Percentiles rank a stretch among this genome's conserved stretches.
Evolutionary conservation across 225 moss, liverwort and hornwort species (phyloP).

Genomic region (Polytrichum formosum): DNA sequence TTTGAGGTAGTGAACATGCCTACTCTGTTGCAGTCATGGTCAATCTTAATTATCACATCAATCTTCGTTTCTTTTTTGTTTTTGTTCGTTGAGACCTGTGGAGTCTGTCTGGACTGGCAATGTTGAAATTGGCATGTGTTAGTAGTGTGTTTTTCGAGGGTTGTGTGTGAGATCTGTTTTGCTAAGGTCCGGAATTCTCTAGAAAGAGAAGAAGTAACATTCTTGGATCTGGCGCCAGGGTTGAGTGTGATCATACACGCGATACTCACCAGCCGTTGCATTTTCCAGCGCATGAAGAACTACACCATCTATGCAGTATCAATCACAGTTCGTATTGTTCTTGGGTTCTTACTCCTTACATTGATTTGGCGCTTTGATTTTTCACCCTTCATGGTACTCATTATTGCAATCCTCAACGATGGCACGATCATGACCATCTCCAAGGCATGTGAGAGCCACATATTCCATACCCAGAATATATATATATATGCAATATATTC

Average conservation of each 20-base stretch:
- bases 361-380: constrained; percentile 56
- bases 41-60: no score
- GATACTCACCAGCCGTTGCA: constrained; percentile 47
- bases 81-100: no score
- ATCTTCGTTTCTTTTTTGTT: no score
- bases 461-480: no score
- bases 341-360: constrained; percentile 43
- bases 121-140: no score
- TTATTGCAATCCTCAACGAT: constrained; percentile 61
- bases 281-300: constrained; percentile 55
- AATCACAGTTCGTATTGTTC: constrained; percentile 48
- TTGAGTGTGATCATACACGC: constrained; percentile 48
- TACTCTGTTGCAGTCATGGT: no score
- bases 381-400: constrained; percentile 54
- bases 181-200: background rate
- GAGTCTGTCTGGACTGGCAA: no score
- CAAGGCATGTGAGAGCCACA: constrained; percentile 23
- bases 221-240: constrained; percentile 19
- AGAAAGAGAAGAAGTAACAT: background rate
- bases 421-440: constrained; percentile 68
- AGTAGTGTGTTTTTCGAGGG: background rate
- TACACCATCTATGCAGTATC: constrained; percentile 60
- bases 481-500: no score
- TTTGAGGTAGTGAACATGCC: no score
- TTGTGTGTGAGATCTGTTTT: background rate